Base-by-base conservation (phyloP, 495 filamentous ascomycete species). In the Aspergillus ellipticus region DNA sequence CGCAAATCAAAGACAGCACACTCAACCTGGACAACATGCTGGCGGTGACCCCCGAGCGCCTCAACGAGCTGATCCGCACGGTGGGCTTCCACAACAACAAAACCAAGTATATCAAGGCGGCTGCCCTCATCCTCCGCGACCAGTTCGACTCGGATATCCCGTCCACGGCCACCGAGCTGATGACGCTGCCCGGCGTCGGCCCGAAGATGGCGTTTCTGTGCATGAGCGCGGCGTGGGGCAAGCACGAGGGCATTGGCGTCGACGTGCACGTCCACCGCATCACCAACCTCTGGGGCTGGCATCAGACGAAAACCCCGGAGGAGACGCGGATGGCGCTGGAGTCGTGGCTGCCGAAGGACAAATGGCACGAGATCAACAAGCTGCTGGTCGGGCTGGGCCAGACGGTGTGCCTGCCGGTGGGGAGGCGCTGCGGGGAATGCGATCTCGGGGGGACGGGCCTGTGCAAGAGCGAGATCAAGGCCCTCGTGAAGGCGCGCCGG, bases 181-280 rank as follows among this genome's bases (percentile, higher is more conserved):
- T 86, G 65, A 79, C 83, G 6, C 82, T 98, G 0, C 94, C 94
- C 0, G 94, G 94, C 2, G 93, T 98, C 0, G 94, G 94, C 0
- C 94, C 94, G 6, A 98, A 98, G 73, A 98, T 98, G 93, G 94
- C 89, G 17, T 91, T 95, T 65, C 80, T 98, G 4, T 96, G 90
- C 70, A 82, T 97, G 81, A 86, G 78, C 31, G 77, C 83, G 1
- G 84, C 84, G 1, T 86, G 84, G 84, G 82, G 81, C 7, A 74
- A 78, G 28, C 75, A 81, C 45, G 75, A 82, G 47, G 84, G 84
- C 4, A 86, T 87, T 41, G 84, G 84, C 0, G 84, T 87, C 6
- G 84, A 87, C 63, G 84, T 86, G 6, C 84, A 87, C 60, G 84
- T 86, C 17, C 84, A 97, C 70, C 85, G 94, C 26, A 96, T 98